Conservation (phyloP, 208 protist species). For the Plasmodiophora brassicae region DNA sequence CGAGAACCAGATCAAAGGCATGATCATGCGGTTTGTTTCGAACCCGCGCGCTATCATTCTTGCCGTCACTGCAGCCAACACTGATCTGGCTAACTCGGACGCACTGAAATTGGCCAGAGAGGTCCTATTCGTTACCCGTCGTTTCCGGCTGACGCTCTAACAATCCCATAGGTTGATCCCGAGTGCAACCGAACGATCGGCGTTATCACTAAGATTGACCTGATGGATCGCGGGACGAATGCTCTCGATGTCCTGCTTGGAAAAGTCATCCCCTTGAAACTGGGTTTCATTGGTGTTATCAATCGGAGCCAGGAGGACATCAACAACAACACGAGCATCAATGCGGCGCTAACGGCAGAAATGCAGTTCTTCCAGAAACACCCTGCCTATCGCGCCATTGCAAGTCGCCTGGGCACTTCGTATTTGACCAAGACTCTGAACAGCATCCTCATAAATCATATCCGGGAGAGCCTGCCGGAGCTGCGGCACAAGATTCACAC, state of each 20-base stretch:
- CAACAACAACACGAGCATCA: slow-evolving; percentile 73
- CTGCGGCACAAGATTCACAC: slow-evolving; percentile 61
- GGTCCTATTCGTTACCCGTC: too few species aligned
- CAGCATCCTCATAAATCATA: slow-evolving; percentile 85
- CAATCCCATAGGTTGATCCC: too few species aligned
- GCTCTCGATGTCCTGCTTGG: slow-evolving; percentile 87
- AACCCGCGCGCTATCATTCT: slow-evolving; percentile 96
- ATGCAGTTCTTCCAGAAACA: slow-evolving; percentile 82
- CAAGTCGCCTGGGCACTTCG: slow-evolving; percentile 41
- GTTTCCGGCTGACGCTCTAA: too few species aligned
- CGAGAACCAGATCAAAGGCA: slow-evolving; percentile 87
- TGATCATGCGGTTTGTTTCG: slow-evolving; percentile 90
- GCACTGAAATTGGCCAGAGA: slow-evolving; percentile 89
- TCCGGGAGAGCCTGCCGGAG: slow-evolving; percentile 82
- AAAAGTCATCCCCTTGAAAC: slow-evolving; percentile 78
- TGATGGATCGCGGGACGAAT: slow-evolving; percentile 95
- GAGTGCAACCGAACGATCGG: slow-evolving; percentile 91
- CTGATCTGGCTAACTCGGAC: slow-evolving; percentile 97
- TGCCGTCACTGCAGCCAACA: slow-evolving; percentile 92
- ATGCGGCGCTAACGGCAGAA: slow-evolving; percentile 76
- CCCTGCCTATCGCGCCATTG: slow-evolving; percentile 70
- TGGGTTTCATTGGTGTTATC: slow-evolving; percentile 96
- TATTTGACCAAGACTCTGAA: slow-evolving; percentile 52
- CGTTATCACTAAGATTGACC: slow-evolving; percentile 96
- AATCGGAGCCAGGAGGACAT: slow-evolving; percentile 96